phyloP scores from a whole-genome alignment of 2,329 filamentous ascomycete species.

The Talaromyces sp. region DNA sequence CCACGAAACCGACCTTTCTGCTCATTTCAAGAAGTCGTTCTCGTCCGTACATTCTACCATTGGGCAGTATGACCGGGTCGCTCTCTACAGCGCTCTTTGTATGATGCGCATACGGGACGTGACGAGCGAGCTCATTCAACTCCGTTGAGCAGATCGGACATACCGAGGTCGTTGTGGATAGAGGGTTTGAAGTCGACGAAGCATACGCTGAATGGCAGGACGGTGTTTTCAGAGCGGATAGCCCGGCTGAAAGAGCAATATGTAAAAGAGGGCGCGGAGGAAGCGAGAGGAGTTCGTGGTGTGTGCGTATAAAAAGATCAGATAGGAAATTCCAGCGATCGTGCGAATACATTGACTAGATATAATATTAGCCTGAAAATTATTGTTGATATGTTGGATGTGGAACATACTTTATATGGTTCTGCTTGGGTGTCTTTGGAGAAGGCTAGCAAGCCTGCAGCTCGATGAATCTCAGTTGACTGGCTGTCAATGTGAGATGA shows the following conservation, averaged over 20 bases:
- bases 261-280: conserved; percentile 80
- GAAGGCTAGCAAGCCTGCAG: conserved; percentile 76
- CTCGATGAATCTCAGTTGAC: conserved; percentile 62
- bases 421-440: conserved; percentile 55
- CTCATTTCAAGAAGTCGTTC: conserved; percentile 70
- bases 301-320: conserved; percentile 73
- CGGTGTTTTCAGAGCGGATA: conserved; percentile 93
- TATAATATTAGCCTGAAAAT: neutral
- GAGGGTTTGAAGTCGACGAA: conserved; percentile 49
- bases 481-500: conserved; percentile 64
- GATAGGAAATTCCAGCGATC: conserved; percentile 72
- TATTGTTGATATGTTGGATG: neutral
- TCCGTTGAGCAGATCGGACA: conserved; percentile 96
- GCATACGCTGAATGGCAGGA: conserved; percentile 72
- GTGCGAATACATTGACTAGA: conserved; percentile 64
- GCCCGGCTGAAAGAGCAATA: conserved; percentile 80
- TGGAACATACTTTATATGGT: conserved; percentile 52
- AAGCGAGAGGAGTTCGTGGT: conserved; percentile 79
- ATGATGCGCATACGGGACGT: conserved; percentile 91
- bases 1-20: conserved; percentile 64
- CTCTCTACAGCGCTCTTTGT: conserved; percentile 88
- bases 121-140: conserved; percentile 81
- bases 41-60: conserved; percentile 76
- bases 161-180: conserved; percentile 63
- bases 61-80: conserved; percentile 81